A percentile compares a stretch with the other conserved stretches of the same genome.
These are phyloP conservation scores for Neurospora sp. DNA, from an alignment of 495 filamentous ascomycete genomes.

Conservation along the genomic window DNA sequence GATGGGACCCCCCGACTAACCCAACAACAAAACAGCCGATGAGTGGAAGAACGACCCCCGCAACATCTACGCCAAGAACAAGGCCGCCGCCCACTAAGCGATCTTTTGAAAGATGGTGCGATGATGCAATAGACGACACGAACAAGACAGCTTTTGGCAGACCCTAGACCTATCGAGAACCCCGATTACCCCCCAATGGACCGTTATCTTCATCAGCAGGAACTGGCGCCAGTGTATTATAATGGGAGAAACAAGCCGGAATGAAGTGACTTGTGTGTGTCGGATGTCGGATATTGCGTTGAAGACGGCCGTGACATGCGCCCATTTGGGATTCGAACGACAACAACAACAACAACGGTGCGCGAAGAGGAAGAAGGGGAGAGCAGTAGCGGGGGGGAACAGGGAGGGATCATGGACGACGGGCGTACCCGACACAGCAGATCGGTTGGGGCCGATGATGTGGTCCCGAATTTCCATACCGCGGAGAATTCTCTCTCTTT, in stretches of 20 bases:
- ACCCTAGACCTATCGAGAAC: neutral
- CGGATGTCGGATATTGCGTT: neutral
- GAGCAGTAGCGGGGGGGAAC: neutral
- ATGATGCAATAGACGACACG: conserved; percentile 6
- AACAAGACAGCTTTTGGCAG: neutral
- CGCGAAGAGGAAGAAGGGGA: neutral
- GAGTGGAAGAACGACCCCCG: conserved; percentile 95
- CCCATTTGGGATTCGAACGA: neutral
- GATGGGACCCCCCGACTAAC: neutral
- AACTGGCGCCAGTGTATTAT: conserved; percentile 22
- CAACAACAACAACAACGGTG: neutral
- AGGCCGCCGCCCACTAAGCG: conserved; percentile 32
- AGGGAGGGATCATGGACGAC: neutral
- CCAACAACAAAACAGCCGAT: conserved; percentile 46
- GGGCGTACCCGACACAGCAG: neutral
- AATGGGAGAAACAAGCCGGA: conserved; percentile 11
- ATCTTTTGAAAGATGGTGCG: neutral
- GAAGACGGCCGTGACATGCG: neutral
- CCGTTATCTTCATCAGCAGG: neutral
- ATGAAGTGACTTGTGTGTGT: neutral
- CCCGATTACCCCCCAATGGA: neutral
- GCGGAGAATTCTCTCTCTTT: too few relatives aligned
- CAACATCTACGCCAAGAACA: conserved; percentile 60
- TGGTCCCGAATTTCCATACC: neutral
- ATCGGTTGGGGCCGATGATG: neutral